Conservation (phyloP, 306 rosid genomes). For the Cucurbita ficifolia region DNA sequence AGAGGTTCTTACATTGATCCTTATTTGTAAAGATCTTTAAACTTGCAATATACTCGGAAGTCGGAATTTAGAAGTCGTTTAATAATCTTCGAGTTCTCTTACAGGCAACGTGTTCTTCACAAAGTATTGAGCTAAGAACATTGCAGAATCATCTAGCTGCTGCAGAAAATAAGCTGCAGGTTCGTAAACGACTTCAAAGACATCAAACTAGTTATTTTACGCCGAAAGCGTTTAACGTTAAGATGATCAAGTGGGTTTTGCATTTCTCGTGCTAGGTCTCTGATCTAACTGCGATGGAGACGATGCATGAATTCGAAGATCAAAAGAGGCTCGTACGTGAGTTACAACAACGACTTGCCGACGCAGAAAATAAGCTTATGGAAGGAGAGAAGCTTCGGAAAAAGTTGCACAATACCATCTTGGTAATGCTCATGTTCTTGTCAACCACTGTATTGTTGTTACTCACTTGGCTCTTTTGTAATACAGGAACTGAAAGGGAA, state of each 20-base stretch:
- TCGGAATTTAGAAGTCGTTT: background rate
- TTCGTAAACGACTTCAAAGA: conserved; percentile 6
- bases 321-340: conserved; percentile 51
- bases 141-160: conserved; percentile 37
- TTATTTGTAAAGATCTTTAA: background rate
- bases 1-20: conserved; percentile 41
- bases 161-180: conserved; percentile 77
- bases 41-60: background rate
- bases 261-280: conserved; percentile 32
- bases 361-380: conserved; percentile 61
- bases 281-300: conserved; percentile 59
- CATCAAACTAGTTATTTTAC: background rate
- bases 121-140: conserved; percentile 38
- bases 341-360: conserved; percentile 56
- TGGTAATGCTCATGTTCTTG: conserved; percentile 36
- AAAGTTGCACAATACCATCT: conserved; percentile 75
- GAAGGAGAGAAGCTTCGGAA: conserved; percentile 86
- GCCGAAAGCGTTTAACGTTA: background rate
- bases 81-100: conserved; percentile 4
- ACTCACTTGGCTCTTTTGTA: conserved; percentile 12
- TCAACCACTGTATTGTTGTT: background rate
- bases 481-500: conserved; percentile 87
- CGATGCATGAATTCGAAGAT: conserved; percentile 62
- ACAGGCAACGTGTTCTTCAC: conserved; percentile 61
- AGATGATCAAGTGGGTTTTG: background rate